A percentile compares a stretch with the other conserved stretches of the same genome.
Conservation (phyloP, 176 grass and related monocot species). For the Ananas comosus region DNA sequence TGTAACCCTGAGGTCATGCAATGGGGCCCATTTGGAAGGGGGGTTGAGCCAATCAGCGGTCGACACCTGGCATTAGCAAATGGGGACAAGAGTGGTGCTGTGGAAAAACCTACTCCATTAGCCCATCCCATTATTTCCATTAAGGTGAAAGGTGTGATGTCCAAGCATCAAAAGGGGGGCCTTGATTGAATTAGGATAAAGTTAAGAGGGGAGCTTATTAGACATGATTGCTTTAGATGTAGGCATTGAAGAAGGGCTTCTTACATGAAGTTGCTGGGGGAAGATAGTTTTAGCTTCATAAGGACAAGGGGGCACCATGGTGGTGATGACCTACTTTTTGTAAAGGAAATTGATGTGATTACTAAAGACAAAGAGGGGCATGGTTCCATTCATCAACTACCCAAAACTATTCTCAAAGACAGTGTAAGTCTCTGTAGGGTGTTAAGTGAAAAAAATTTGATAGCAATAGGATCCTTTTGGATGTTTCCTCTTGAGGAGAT, state of each 20-base stretch:
- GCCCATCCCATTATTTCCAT: neutral
- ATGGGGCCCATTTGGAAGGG: neutral
- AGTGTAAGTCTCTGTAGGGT: neutral
- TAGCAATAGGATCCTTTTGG: neutral
- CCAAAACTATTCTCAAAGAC: neutral
- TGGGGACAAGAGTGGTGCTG: neutral
- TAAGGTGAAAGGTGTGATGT: no score
- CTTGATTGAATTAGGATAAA: neutral
- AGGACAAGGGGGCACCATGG: constrained; percentile 1
- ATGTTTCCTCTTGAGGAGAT: no score
- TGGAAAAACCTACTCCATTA: constrained; percentile 1
- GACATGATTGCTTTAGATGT: constrained; percentile 1
- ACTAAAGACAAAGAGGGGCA: constrained; percentile 3
- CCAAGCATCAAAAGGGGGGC: neutral
- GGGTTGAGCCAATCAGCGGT: neutral
- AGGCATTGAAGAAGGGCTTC: neutral
- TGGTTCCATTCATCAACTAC: neutral
- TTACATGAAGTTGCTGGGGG: neutral
- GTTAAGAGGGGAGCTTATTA: neutral
- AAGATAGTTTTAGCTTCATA: neutral
- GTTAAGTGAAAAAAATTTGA: neutral
- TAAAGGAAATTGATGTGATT: constrained; percentile 3
- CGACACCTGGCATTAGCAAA: neutral
- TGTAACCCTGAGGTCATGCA: neutral
- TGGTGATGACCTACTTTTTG: constrained; percentile 1